A percentile compares a stretch with the other conserved stretches of the same genome.
These are phyloP conservation scores for Rhodotorula diobovata DNA, from an alignment of 768 basidiomycete species.

Conservation along the genomic window DNA sequence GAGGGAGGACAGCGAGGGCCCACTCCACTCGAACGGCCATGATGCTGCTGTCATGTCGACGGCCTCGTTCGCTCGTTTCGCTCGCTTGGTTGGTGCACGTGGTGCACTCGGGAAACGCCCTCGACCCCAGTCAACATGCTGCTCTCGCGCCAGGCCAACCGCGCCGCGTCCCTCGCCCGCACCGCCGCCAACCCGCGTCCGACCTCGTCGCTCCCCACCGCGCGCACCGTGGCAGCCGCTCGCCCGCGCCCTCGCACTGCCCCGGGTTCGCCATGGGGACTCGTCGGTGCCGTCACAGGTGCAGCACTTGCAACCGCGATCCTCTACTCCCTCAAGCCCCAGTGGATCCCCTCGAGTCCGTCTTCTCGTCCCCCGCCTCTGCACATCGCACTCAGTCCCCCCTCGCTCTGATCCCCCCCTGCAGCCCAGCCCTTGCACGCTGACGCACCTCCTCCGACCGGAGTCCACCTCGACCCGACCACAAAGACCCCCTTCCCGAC, in stretches of 20 bases:
- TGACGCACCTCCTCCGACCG: slow-evolving; percentile 12
- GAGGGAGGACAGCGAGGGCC: too few relatives aligned
- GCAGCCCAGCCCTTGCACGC: slow-evolving; percentile 14
- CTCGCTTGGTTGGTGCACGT: background rate
- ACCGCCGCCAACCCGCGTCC: background rate
- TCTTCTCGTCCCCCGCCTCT: background rate
- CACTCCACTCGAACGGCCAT: too few relatives aligned
- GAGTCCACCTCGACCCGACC: slow-evolving; percentile 46
- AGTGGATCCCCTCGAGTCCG: slow-evolving; percentile 7
- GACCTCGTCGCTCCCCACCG: background rate
- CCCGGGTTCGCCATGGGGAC: background rate
- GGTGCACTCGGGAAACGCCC: too few relatives aligned
- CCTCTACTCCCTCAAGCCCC: slow-evolving; percentile 3
- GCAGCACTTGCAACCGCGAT: background rate
- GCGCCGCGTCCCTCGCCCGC: background rate
- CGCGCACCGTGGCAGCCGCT: too few relatives aligned
- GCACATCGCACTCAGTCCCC: background rate
- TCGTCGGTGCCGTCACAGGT: too few relatives aligned
- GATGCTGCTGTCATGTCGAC: too few relatives aligned
- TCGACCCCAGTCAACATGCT: background rate
- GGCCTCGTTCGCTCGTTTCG: background rate
- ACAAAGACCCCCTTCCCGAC: slow-evolving; percentile 47
- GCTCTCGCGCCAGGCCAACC: background rate
- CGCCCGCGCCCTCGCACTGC: background rate
- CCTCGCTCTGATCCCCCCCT: too few relatives aligned